A percentile compares a stretch with the other conserved stretches of the same genome.
phyloP scores from a whole-genome alignment of 192 early-diverging fungal species.

The Fimicolochytrium jonesii region DNA sequence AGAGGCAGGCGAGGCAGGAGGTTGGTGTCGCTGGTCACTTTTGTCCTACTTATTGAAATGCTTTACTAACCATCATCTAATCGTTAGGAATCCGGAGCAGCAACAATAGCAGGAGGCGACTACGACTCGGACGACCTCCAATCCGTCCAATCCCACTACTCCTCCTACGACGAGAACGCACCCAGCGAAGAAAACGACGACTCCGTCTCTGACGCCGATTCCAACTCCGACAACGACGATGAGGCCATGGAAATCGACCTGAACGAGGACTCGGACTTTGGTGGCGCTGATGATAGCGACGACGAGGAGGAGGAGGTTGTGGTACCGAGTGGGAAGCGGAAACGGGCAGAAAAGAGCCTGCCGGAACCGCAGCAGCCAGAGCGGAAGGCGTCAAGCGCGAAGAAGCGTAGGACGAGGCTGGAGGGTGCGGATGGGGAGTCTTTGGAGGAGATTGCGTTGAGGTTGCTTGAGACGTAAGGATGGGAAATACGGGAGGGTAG shows the following conservation, averaged over 20 bases:
- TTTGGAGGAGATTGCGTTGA: slow-evolving; percentile 27
- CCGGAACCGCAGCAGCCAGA: background rate
- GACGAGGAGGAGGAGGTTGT: slow-evolving; percentile 10
- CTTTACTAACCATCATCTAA: background rate
- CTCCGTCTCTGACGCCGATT: slow-evolving; percentile 13
- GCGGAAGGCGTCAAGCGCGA: background rate
- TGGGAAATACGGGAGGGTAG: no score
- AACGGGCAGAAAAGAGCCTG: background rate
- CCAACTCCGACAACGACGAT: slow-evolving; percentile 21
- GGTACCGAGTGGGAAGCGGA: background rate
- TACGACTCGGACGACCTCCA: background rate
- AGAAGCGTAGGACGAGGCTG: slow-evolving; percentile 9
- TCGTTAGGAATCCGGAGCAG: slow-evolving; percentile 16
- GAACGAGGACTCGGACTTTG: slow-evolving; percentile 31
- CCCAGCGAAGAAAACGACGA: slow-evolving; percentile 20
- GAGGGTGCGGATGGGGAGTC: slow-evolving; percentile 6
- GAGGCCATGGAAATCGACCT: slow-evolving; percentile 30
- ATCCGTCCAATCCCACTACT: background rate
- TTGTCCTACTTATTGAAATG: background rate
- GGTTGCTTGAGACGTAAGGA: slow-evolving; percentile 12
- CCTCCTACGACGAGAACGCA: background rate
- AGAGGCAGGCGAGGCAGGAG: slow-evolving; percentile 26
- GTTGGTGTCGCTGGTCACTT: slow-evolving; percentile 4
- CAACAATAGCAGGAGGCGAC: background rate
- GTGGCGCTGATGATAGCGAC: slow-evolving; percentile 4